Evolutionary conservation across 805 yeast genomes (phyloP).

Genomic region (Metschnikowia anglica): DNA sequence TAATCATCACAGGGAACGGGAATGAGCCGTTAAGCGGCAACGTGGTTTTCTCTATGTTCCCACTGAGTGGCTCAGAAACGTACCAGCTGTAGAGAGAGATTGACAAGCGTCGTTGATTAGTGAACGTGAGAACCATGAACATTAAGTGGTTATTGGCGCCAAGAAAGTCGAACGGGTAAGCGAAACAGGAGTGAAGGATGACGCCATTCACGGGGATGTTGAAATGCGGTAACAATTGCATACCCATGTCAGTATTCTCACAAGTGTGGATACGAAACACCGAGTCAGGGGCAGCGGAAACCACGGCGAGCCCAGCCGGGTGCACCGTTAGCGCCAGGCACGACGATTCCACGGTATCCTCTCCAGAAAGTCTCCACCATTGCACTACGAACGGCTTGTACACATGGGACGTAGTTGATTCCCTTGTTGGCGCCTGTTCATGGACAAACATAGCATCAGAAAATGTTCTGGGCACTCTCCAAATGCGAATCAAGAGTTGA

Average conservation of each 20-base stretch:
- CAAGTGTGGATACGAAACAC: conserved; percentile 40
- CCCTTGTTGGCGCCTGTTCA: conserved; percentile 10
- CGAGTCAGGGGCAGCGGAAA: conserved; percentile 37
- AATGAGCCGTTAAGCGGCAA: conserved; percentile 42
- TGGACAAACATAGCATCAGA: conserved; percentile 22
- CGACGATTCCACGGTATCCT: conserved; percentile 18
- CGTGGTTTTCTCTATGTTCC: conserved; percentile 33
- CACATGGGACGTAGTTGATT: conserved; percentile 21
- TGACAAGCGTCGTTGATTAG: conserved; percentile 37
- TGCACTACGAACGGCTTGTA: conserved; percentile 48
- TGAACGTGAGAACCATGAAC: conserved; percentile 37
- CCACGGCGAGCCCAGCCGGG: conserved; percentile 38
- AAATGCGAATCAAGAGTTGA: conserved; percentile 40
- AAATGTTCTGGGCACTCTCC: conserved; percentile 32
- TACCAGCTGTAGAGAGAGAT: conserved; percentile 44
- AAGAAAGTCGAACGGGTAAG: conserved; percentile 32
- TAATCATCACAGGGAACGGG: conserved; percentile 42
- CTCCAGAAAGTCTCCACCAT: conserved; percentile 44
- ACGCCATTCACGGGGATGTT: conserved; percentile 44
- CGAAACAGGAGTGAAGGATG: conserved; percentile 43
- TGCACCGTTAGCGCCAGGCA: conserved; percentile 37
- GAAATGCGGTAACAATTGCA: conserved; percentile 36
- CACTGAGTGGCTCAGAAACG: conserved; percentile 32
- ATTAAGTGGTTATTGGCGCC: conserved; percentile 30
- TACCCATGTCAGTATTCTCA: conserved; percentile 37